A percentile compares a stretch with the other conserved stretches of the same genome.
These are phyloP conservation scores for bread wheat (Triticum aestivum) DNA, from an alignment of 176 grass and related monocot genomes.

Conservation along the genomic window IWGSC_CS_RefSeq_v2.1 NC_057800.1:494393749-494394248, in stretches of 20 bases:
- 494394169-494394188: constrained; percentile 43
- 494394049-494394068: constrained; percentile 42
- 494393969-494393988: constrained; percentile 39
- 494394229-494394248: constrained; percentile 22
- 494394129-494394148: constrained; percentile 69
- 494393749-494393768: neutral
- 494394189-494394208: constrained; percentile 41
- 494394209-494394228: constrained; percentile 33
- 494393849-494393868: constrained; percentile 30
- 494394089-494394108: neutral
- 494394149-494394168: constrained; percentile 60
- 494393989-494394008: constrained; percentile 57
- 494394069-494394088: neutral
- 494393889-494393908: constrained; percentile 55
- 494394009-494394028: constrained; percentile 38
- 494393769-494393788: constrained; percentile 10
- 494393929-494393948: constrained; percentile 44
- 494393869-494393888: neutral
- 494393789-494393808: constrained; percentile 33
- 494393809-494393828: constrained; percentile 36
- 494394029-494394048: constrained; percentile 70
- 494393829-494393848: constrained; percentile 54
- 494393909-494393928: constrained; percentile 65
- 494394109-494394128: constrained; percentile 39
- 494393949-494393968: neutral